Percentiles rank a stretch among this genome's conserved stretches.
Conservation (phyloP, 179 eudicot genomes). For the Actinidia chinensis region DNA sequence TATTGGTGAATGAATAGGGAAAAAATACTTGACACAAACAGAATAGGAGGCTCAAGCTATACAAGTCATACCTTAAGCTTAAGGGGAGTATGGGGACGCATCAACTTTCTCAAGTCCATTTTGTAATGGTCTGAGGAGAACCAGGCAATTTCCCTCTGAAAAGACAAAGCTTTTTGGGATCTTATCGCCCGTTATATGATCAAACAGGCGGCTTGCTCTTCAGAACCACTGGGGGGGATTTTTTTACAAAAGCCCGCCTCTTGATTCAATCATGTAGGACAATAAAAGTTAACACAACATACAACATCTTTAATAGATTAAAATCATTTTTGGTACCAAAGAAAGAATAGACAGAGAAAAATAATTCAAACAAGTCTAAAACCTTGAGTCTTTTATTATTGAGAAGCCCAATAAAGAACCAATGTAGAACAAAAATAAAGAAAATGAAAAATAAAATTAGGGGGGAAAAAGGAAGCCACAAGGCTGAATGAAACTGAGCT, state of each 20-base stretch:
- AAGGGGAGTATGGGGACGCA: conserved; percentile 90
- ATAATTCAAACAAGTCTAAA: not conserved
- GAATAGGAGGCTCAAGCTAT: not conserved
- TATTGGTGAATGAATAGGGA: too few species aligned
- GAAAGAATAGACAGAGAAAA: not conserved
- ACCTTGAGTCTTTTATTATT: not conserved
- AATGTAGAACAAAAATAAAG: not conserved
- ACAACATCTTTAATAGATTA: not conserved
- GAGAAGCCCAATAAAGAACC: not conserved
- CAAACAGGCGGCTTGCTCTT: conserved; percentile 42
- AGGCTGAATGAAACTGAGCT: not conserved
- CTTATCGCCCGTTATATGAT: conserved; percentile 83
- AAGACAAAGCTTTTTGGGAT: conserved; percentile 90
- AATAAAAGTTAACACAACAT: not conserved
- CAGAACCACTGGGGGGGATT: not conserved
- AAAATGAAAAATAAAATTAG: not conserved
- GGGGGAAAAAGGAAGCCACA: not conserved
- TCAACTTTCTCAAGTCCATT: conserved; percentile 75
- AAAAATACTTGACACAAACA: not conserved
- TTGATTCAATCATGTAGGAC: not conserved
- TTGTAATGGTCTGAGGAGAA: conserved; percentile 54
- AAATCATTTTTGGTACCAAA: too few species aligned
- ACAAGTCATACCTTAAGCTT: conserved; percentile 67
- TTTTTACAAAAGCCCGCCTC: conserved; percentile 14
- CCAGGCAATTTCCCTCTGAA: conserved; percentile 68